Evolutionary conservation across 139 green algal genomes (phyloP), one percentile per base, ranked within the genome.

Genomic region (Edaphochlamys debaryana): DNA sequence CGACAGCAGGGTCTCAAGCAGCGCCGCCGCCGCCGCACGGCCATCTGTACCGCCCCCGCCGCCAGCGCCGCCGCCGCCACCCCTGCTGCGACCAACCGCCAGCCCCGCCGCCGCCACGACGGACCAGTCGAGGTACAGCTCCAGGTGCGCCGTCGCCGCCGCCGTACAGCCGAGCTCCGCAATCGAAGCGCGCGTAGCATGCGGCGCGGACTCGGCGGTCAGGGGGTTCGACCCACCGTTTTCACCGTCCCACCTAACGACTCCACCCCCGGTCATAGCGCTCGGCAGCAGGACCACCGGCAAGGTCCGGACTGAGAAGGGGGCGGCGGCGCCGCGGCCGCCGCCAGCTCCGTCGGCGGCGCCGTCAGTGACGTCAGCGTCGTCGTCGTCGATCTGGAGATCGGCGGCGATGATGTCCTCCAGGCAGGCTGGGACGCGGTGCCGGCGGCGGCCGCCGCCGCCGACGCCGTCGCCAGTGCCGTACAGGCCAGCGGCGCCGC

Each of bases 401-500:
- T 81, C 75, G 36, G 38, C 29, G 0, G 75, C 75, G 17, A 81
- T 81, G 22, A 81, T 32, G 60, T 81, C 75, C 40, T 81, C 75
- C 0, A 81, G 2, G 60, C 75, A 71, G 4, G 38, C 27, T 0
- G 75, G 75, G 30, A 30, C 27, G 7, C 75, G 40, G n/a, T n/a
- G 73, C 30, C 32, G 23, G 7, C 19, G 13, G 9, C 4, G 34
- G 20, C 50, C 37, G 54, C 29, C 0, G 37, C 13, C 4, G 37
- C 72, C n/a, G 54, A 4, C 32, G 54, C 30, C 38, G 40, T 1
- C 54, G 56, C n/a, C 40, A 66, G 15, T 37, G 48, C 34, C 37
- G 11, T 29, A 37, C 1, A 23, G 38, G 74, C 30, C 20, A 58
- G 56, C 30, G 74, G 34, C 40, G 56, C 58, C n/a, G 74, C 56